These are phyloP conservation scores for Botrytis tulipae DNA, from an alignment of 2,329 filamentous ascomycete genomes.

Conservation along the genomic window DNA sequence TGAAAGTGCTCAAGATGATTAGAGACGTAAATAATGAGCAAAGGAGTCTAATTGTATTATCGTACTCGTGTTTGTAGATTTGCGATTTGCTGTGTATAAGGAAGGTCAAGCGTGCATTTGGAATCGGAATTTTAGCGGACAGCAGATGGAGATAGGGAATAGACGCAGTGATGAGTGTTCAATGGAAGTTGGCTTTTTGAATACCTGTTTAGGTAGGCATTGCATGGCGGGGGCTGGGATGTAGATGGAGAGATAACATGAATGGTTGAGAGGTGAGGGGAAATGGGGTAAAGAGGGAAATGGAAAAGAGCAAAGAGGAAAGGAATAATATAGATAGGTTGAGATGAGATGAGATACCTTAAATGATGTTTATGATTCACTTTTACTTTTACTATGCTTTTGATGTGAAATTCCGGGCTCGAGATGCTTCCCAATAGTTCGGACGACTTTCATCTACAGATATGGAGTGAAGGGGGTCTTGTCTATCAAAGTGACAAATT, in stretches of 20 bases:
- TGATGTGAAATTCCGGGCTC: neutral
- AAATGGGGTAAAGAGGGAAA: too few relatives aligned
- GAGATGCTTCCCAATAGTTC: neutral
- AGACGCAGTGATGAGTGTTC: too few relatives aligned
- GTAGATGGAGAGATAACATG: neutral
- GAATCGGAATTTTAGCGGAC: neutral
- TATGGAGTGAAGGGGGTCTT: too few relatives aligned
- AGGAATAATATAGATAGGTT: neutral
- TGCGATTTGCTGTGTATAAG: neutral
- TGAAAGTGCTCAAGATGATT: neutral
- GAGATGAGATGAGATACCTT: slow-evolving; percentile 1
- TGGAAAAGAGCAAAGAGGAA: neutral
- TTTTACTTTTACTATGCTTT: neutral
- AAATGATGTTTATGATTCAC: neutral
- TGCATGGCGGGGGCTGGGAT: neutral
- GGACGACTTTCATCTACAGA: too few relatives aligned
- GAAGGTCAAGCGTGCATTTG: neutral
- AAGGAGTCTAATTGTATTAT: neutral
- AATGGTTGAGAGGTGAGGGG: neutral
- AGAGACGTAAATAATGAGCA: neutral
- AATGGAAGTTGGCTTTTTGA: neutral
- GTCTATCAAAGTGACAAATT: too few relatives aligned
- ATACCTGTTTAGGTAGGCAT: neutral
- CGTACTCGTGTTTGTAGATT: slow-evolving; percentile 5
- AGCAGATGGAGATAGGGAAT: neutral